phyloP scores from a whole-genome alignment of 345 rosid genomes.

The Noccaea caerulescens region DNA sequence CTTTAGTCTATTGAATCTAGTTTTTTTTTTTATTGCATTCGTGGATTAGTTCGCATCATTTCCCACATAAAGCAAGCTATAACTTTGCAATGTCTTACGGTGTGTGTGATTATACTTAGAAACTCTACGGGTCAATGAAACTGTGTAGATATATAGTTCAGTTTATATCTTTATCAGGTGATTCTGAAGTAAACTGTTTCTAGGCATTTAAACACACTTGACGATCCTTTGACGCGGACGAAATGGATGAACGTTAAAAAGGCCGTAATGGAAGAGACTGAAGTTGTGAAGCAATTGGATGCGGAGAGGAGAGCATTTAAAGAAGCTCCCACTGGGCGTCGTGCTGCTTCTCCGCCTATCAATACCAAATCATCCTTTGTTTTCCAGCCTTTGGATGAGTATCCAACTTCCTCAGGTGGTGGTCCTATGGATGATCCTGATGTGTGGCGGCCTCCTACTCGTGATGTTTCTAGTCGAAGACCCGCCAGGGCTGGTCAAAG shows the following conservation, averaged over 20 bases:
- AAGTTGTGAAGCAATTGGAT: constrained; percentile 92
- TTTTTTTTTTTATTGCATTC: constrained; percentile 35
- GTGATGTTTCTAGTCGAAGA: constrained; percentile 75
- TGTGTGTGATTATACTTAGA: constrained; percentile 3
- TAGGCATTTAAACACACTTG: constrained; percentile 84
- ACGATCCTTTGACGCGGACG: constrained; percentile 75
- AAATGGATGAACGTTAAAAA: constrained; percentile 98
- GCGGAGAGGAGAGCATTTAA: constrained; percentile 92
- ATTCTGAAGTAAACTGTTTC: constrained; percentile 13
- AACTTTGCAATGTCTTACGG: background rate
- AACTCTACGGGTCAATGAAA: constrained; percentile 6
- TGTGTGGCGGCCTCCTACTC: constrained; percentile 99
- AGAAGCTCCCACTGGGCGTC: constrained; percentile 73
- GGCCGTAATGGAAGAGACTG: constrained; percentile 84
- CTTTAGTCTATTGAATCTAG: constrained; percentile 6
- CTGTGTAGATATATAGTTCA: background rate
- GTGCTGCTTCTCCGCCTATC: constrained; percentile 87
- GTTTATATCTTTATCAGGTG: background rate
- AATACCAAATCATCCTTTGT: constrained; percentile 82
- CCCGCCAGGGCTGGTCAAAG: constrained; percentile 77
- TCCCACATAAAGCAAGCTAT: background rate
- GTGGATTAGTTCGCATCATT: background rate
- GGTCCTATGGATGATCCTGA: constrained; percentile 94
- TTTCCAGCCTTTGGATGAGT: constrained; percentile 97
- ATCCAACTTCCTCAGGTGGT: constrained; percentile 76